Evolutionary conservation across 2,329 filamentous ascomycete genomes (phyloP).

Genomic region (Botrytis byssoidea): DNA sequence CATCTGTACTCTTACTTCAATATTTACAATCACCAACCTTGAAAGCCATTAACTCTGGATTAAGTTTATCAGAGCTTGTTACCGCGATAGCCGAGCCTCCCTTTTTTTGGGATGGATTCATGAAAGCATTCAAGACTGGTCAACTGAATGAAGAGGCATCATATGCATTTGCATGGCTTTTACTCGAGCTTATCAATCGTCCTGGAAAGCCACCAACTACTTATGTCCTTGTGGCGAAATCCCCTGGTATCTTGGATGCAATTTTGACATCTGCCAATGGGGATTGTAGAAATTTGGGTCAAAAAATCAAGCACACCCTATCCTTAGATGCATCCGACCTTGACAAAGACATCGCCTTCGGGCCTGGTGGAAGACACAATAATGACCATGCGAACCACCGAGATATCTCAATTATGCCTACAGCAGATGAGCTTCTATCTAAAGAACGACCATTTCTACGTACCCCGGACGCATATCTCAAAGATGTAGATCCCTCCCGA

Average conservation of each 20-base stretch:
- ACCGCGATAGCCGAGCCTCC: conserved; percentile 50
- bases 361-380: conserved; percentile 67
- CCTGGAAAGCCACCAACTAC: conserved; percentile 30
- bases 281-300: conserved; percentile 39
- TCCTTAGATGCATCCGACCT: conserved; percentile 27
- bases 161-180: conserved; percentile 44
- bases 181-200: conserved; percentile 46
- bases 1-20: conserved; percentile 37
- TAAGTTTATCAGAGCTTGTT: conserved; percentile 46
- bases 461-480: conserved; percentile 48
- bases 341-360: conserved; percentile 10
- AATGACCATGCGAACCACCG: conserved; percentile 66
- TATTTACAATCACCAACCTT: conserved; percentile 39
- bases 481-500: conserved; percentile 42
- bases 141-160: conserved; percentile 36
- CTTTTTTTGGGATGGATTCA: conserved; percentile 47
- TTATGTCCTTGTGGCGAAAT: conserved; percentile 36
- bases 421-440: conserved; percentile 60
- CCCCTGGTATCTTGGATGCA: conserved; percentile 31
- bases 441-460: conserved; percentile 55
- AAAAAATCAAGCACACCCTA: conserved; percentile 45
- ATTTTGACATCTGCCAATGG: conserved; percentile 29
- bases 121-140: conserved; percentile 33
- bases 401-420: conserved; percentile 63
- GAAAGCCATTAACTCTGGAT: conserved; percentile 29